phyloP scores from a whole-genome alignment of 352 stramenopile species.

The Globisporangium rhizosaccharum region DNA sequence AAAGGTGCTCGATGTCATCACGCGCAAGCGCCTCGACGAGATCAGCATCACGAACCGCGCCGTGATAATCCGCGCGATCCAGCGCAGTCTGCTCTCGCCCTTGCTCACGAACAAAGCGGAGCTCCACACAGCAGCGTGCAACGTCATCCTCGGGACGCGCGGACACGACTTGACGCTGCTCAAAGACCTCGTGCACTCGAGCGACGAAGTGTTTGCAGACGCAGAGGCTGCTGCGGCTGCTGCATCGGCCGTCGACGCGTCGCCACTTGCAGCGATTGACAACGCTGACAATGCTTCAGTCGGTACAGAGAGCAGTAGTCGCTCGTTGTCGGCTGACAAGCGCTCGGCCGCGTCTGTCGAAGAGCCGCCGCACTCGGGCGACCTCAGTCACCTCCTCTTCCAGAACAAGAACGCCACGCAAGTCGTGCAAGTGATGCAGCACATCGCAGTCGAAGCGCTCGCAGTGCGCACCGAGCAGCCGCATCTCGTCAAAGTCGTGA shows the following conservation, averaged over 20 bases:
- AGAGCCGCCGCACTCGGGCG: slow-evolving; percentile 55
- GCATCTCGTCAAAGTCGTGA: slow-evolving; percentile 80
- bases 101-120: slow-evolving; percentile 60
- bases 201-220: slow-evolving; percentile 48
- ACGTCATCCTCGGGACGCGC: slow-evolving; percentile 64
- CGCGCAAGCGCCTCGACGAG: slow-evolving; percentile 50
- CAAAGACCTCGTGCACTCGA: slow-evolving; percentile 74
- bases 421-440: slow-evolving; percentile 77
- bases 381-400: slow-evolving; percentile 75
- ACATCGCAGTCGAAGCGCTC: slow-evolving; percentile 72
- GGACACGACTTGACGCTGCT: slow-evolving; percentile 65
- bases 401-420: slow-evolving; percentile 76
- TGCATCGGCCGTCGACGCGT: no score
- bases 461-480: slow-evolving; percentile 55
- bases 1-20: slow-evolving; percentile 76
- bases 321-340: neutral
- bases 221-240: neutral
- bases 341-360: slow-evolving; percentile 7
- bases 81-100: slow-evolving; percentile 66
- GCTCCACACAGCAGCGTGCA: slow-evolving; percentile 61
- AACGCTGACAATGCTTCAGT: no score
- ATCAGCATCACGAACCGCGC: slow-evolving; percentile 74
- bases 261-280: no score
- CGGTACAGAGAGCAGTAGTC: neutral
- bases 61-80: slow-evolving; percentile 74